Base-by-base conservation (phyloP, 2,329 filamentous ascomycete species). In the Arthrinium puccinioides region DNA sequence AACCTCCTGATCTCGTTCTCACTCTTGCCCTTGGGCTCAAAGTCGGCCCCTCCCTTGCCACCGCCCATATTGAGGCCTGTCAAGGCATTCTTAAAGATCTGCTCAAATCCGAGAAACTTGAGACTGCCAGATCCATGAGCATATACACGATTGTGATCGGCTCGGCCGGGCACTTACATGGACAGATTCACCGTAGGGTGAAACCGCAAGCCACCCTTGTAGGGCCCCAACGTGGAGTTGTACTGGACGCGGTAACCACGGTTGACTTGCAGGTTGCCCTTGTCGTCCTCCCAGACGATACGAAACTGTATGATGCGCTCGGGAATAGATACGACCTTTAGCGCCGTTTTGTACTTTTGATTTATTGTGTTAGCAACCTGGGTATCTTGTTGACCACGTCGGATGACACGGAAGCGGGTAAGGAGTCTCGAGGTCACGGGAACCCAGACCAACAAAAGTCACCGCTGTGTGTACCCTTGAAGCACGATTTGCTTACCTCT, bases 61-160 rank as follows among this genome's bases (percentile, higher is more conserved):
- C 92, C 92, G 49, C 92, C 92, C 81, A 98, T 96, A 71, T 79
- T 87, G 57, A 94, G 69, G 59, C 92, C 92, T 44, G 92, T 97
- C 52, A 97, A 72, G 51, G 92, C 92, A 86, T 97, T 97, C 79
- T 97, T 97, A 78, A 97, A 97, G 70, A 90, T 94, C 72, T 97
- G 92, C 80, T 98, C 92, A 57, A 97, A 97, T 49, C 90, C 92
- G 59, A 98, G 77, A 72, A 97, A 97, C 74, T 98, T 98, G 56
- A 98, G 79, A 57, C 66, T 67, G 37, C 36, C 42, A n/a, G n/a
- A n/a, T n/a, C n/a, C 11, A 18, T 11, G 14, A 18, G 15, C 78
- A 72, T n/a, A n/a, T 16, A 16, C 31, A 7, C n/a, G n/a, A 16
- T 15, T 9, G 9, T 16, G 8, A 21, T 11, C 4, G 15, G 4